Evolutionary conservation across 1,139 yeast genomes (phyloP).

Genomic region (Pichia sp.): DNA sequence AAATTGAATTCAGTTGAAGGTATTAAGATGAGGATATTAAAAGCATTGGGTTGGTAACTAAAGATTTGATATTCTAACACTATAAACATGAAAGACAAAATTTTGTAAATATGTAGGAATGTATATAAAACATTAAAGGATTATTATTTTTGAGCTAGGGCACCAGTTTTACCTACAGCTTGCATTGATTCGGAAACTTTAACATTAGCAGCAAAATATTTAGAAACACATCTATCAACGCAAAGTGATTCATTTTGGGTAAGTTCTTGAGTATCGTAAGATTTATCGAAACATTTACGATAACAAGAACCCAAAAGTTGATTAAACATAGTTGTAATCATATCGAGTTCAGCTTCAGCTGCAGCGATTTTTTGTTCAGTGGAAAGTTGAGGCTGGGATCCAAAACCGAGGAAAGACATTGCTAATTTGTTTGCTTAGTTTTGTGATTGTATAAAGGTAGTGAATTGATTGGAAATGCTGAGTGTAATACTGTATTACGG

Average conservation of each 20-base stretch:
- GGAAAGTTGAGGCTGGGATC: slow-evolving; percentile 54
- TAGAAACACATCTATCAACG: slow-evolving; percentile 94
- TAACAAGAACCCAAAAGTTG: slow-evolving; percentile 79
- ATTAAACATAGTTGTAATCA: slow-evolving; percentile 97
- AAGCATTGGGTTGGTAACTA: slow-evolving; percentile 52
- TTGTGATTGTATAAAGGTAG: no score
- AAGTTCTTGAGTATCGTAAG: slow-evolving; percentile 70
- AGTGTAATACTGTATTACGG: no score
- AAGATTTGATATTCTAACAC: no score
- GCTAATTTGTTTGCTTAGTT: no score
- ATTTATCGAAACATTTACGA: slow-evolving; percentile 66
- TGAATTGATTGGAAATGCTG: no score
- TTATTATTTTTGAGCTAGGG: slow-evolving; percentile 20
- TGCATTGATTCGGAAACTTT: slow-evolving; percentile 75
- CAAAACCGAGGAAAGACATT: slow-evolving; percentile 83
- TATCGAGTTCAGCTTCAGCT: slow-evolving; percentile 86
- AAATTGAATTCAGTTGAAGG: slow-evolving; percentile 81
- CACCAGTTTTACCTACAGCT: slow-evolving; percentile 29
- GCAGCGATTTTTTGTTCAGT: slow-evolving; percentile 74
- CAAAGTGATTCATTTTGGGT: slow-evolving; percentile 83
- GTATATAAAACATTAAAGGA: background rate
- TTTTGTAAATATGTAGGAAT: background rate
- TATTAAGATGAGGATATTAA: slow-evolving; percentile 52
- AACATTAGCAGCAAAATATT: slow-evolving; percentile 92
- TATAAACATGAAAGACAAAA: no score